Conservation (phyloP, 768 basidiomycete genomes). For the Strobilomyces dryophilus region DNA sequence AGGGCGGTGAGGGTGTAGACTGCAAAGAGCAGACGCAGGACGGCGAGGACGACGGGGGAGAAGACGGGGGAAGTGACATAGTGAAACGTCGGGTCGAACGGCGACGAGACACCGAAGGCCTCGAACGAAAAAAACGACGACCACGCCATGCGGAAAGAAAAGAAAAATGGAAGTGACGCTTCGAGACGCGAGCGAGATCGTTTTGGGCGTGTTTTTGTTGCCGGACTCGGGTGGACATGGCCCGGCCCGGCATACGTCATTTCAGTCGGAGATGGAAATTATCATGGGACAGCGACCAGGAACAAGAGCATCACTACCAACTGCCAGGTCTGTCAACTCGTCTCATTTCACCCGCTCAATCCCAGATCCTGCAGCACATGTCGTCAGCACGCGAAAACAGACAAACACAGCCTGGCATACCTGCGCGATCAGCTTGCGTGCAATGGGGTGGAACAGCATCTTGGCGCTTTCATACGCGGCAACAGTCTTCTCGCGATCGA, state of each 20-base stretch:
- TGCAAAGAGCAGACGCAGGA: constrained; percentile 45
- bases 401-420: constrained; percentile 21
- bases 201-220: constrained; percentile 8
- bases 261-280: too few relatives aligned
- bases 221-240: background rate
- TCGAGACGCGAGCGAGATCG: background rate
- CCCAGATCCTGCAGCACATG: constrained; percentile 23
- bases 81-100: constrained; percentile 38
- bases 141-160: background rate
- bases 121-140: constrained; percentile 11
- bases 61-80: constrained; percentile 43
- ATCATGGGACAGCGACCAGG: too few relatives aligned
- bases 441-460: constrained; percentile 47
- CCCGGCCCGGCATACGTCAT: background rate
- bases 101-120: constrained; percentile 33
- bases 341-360: background rate
- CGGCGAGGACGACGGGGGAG: constrained; percentile 40
- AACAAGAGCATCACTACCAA: too few relatives aligned
- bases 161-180: background rate
- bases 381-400: background rate
- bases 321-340: too few relatives aligned
- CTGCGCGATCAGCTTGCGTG: constrained; percentile 46
- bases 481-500: constrained; percentile 33
- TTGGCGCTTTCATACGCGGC: constrained; percentile 33
- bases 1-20: constrained; percentile 42